Conservation (phyloP, 495 filamentous ascomycete genomes). For the Aeminium ludgeri region DNA sequence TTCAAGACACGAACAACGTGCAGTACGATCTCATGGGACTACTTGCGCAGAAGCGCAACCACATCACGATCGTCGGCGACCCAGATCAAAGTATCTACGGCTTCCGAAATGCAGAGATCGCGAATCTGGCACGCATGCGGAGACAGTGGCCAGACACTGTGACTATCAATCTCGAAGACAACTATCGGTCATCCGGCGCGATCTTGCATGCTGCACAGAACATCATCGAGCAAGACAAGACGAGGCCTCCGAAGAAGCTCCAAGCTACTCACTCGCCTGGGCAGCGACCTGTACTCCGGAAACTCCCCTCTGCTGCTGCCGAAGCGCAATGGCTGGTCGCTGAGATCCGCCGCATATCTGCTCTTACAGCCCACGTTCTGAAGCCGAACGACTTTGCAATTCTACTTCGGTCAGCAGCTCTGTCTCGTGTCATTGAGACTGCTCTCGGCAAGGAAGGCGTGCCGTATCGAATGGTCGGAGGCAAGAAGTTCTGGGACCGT, state of each 20-base stretch:
- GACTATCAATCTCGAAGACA: slow-evolving; percentile 69
- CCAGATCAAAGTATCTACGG: slow-evolving; percentile 98
- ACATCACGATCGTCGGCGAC: slow-evolving; percentile 90
- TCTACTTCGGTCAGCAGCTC: slow-evolving; percentile 62
- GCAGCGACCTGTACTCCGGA: slow-evolving; percentile 68
- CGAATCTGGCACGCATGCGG: slow-evolving; percentile 69
- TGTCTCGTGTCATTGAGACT: slow-evolving; percentile 73
- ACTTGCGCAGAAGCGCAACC: slow-evolving; percentile 51
- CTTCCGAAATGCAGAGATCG: slow-evolving; percentile 90
- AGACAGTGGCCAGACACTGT: slow-evolving; percentile 53
- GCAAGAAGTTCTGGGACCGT: slow-evolving; percentile 81
- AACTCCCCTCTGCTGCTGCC: slow-evolving; percentile 47
- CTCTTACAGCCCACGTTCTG: slow-evolving; percentile 56
- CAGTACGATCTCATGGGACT: slow-evolving; percentile 93
- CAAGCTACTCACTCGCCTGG: slow-evolving; percentile 68
- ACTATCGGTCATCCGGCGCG: slow-evolving; percentile 85
- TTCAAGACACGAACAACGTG: slow-evolving; percentile 90
- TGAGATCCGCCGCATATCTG: slow-evolving; percentile 58
- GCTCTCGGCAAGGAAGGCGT: slow-evolving; percentile 74
- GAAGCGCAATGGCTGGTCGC: slow-evolving; percentile 83
- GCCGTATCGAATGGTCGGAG: slow-evolving; percentile 88
- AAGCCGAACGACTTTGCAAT: slow-evolving; percentile 69
- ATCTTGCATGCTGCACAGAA: slow-evolving; percentile 68
- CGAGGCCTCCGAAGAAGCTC: slow-evolving; percentile 60
- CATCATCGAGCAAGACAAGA: slow-evolving; percentile 83